phyloP scores from a whole-genome alignment of 768 basidiomycete genomes.

The Mycena metata region DNA sequence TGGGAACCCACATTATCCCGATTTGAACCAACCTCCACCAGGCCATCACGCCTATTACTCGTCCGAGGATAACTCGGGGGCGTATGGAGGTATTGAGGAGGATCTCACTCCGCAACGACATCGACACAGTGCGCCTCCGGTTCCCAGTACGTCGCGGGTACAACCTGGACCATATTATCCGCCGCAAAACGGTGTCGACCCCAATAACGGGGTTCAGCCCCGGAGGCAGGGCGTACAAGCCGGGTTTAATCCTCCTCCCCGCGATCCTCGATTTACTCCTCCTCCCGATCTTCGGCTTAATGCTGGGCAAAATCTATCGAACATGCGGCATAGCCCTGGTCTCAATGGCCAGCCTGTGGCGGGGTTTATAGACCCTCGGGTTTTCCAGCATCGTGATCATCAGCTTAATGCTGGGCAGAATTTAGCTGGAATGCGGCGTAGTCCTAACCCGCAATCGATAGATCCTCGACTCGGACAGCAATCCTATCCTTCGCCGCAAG shows the following conservation, averaged over 20 bases:
- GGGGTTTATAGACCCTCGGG: slow-evolving; percentile 19
- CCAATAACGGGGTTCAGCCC: neutral
- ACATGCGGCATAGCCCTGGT: slow-evolving; percentile 13
- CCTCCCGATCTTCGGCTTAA: neutral
- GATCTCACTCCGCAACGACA: slow-evolving; percentile 15
- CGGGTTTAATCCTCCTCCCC: slow-evolving; percentile 2
- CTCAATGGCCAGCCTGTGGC: slow-evolving; percentile 8
- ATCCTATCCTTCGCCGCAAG: slow-evolving; percentile 4
- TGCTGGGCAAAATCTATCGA: slow-evolving; percentile 16
- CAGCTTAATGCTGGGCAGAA: slow-evolving; percentile 16
- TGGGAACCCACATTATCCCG: slow-evolving; percentile 12
- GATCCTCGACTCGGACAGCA: slow-evolving; percentile 16
- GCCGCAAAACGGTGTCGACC: slow-evolving; percentile 6
- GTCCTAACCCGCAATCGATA: slow-evolving; percentile 5
- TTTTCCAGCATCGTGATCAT: slow-evolving; percentile 6
- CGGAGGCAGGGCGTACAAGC: slow-evolving; percentile 16
- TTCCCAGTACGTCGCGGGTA: slow-evolving; percentile 1
- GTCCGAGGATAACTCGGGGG: slow-evolving; percentile 25
- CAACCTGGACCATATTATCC: slow-evolving; percentile 6
- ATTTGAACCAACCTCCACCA: neutral
- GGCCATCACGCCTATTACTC: slow-evolving; percentile 3
- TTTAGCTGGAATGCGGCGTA: slow-evolving; percentile 8
- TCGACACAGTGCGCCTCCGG: slow-evolving; percentile 22
- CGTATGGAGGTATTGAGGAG: slow-evolving; percentile 36
- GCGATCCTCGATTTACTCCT: slow-evolving; percentile 11